Conservation (phyloP, 2,329 filamentous ascomycete species). For the Allantophomopsis cytisporea region DNA sequence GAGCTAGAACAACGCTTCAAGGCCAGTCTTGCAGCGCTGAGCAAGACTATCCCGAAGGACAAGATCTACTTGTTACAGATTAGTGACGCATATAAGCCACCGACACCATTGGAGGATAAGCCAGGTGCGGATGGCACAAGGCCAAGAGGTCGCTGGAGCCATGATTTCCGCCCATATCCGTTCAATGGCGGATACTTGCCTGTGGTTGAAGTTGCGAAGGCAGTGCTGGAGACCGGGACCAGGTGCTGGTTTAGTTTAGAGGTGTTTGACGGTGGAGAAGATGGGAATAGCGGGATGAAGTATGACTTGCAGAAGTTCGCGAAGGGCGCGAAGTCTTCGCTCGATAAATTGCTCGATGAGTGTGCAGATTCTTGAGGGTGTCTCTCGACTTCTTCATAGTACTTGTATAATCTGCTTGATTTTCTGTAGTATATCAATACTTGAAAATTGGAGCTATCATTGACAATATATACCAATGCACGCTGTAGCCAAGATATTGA, state of each 20-base stretch:
- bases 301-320: slow-evolving; percentile 30
- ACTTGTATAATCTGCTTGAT: too few relatives aligned
- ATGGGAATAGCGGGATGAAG: slow-evolving; percentile 39
- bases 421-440: too few relatives aligned
- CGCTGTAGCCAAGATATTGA: too few relatives aligned
- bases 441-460: too few relatives aligned
- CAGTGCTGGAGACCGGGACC: slow-evolving; percentile 56
- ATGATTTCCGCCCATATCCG: slow-evolving; percentile 55
- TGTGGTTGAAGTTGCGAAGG: slow-evolving; percentile 46
- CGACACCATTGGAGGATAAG: slow-evolving; percentile 36
- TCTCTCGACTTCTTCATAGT: too few relatives aligned
- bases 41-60: slow-evolving; percentile 41
- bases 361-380: neutral
- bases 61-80: slow-evolving; percentile 69
- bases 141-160: slow-evolving; percentile 56
- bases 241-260: slow-evolving; percentile 52
- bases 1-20: slow-evolving; percentile 35
- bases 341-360: neutral
- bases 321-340: slow-evolving; percentile 28
- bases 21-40: slow-evolving; percentile 40
- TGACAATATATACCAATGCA: too few relatives aligned
- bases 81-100: slow-evolving; percentile 56
- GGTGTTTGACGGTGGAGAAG: slow-evolving; percentile 48
- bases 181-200: slow-evolving; percentile 61
- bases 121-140: slow-evolving; percentile 36